Evolutionary conservation across 164 flowering plant genomes (phyloP).

Genomic region (Magnolia changhungtana): DNA sequence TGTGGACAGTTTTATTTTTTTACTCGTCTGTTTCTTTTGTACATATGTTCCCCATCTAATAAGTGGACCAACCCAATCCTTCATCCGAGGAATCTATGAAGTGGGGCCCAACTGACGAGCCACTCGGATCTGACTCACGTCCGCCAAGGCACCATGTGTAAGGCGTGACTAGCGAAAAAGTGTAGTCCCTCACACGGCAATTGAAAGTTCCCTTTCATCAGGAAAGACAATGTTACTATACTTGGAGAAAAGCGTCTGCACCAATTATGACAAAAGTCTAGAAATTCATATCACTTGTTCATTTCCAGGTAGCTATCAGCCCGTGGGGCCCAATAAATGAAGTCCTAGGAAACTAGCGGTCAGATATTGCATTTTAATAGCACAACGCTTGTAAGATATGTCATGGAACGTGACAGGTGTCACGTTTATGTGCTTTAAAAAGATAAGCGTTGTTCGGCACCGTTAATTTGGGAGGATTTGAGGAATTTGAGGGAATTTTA

Average conservation of each 20-base stretch:
- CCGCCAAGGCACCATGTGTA: no score
- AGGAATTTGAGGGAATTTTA: no score
- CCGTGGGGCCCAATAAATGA: background rate
- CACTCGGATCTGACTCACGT: no score
- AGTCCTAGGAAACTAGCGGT: background rate
- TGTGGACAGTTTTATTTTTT: no score
- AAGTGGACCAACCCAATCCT: no score
- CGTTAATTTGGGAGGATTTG: no score
- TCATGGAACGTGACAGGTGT: background rate
- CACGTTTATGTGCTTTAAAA: background rate
- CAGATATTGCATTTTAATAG: background rate
- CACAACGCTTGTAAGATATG: background rate
- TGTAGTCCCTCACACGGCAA: background rate
- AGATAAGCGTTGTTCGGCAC: background rate
- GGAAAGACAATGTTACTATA: background rate
- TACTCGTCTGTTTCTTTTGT: no score
- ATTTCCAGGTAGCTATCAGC: background rate
- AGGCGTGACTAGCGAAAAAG: no score
- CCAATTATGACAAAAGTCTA: background rate
- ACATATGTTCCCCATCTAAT: no score
- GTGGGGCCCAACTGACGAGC: no score
- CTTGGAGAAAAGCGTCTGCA: background rate
- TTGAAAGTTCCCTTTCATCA: background rate
- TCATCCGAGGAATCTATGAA: no score
- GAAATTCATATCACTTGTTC: background rate